Evolutionary conservation across 768 basidiomycete species (phyloP).

Genomic region (Chiua virens): DNA sequence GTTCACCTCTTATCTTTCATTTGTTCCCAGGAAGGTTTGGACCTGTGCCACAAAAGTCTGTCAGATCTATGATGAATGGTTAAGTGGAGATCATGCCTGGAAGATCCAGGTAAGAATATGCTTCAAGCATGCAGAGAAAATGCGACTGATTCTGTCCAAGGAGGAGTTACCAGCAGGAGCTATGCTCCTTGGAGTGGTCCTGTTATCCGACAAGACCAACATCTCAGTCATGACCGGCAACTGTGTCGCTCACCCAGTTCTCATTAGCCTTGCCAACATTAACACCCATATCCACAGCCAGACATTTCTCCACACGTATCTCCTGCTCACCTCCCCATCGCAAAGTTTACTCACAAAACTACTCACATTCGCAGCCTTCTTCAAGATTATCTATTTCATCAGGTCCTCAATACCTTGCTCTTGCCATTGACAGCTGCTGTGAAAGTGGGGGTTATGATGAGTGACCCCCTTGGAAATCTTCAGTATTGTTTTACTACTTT

Average conservation of each 20-base stretch:
- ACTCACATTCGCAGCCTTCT: not conserved
- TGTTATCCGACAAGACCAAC: conserved; percentile 5
- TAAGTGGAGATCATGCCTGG: not conserved
- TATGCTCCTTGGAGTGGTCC: conserved; percentile 4
- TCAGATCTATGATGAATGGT: not conserved
- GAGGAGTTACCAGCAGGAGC: not conserved
- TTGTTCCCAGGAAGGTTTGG: conserved; percentile 19
- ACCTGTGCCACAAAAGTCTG: not conserved
- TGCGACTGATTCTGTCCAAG: not conserved
- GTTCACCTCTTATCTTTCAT: conserved; percentile 6
- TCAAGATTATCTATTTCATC: not conserved
- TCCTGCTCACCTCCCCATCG: conserved; percentile 5
- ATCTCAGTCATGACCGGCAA: conserved; percentile 9
- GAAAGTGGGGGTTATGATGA: not conserved
- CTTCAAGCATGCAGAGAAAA: no score
- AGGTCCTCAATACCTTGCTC: not conserved
- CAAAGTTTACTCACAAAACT: conserved; percentile 9
- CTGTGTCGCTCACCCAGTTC: conserved; percentile 2
- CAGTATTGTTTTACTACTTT: not conserved
- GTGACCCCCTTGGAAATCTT: not conserved
- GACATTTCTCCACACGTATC: conserved; percentile 1
- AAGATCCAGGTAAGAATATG: not conserved
- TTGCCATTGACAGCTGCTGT: not conserved
- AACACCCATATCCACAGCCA: not conserved
- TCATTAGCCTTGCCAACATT: conserved; percentile 14